phyloP scores from a whole-genome alignment of 495 filamentous ascomycete species.

The Lichina pygmaea region DNA sequence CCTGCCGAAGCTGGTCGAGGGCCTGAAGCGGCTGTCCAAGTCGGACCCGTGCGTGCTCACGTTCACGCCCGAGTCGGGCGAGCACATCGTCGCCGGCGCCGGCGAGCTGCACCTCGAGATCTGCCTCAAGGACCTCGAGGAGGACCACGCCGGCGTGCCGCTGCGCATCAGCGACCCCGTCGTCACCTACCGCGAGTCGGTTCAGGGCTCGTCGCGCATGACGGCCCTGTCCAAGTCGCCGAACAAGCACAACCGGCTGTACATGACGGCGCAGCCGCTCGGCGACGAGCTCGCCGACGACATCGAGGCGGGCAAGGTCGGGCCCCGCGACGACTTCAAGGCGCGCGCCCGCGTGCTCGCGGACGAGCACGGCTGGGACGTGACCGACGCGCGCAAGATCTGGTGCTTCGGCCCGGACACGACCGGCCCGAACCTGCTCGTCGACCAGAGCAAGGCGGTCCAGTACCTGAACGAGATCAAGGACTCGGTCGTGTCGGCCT shows the following conservation, averaged over 20 bases:
- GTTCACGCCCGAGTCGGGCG: conserved; percentile 66
- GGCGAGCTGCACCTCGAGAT: conserved; percentile 99
- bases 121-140: conserved; percentile 99
- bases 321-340: conserved; percentile 97
- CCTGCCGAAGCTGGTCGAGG: conserved; percentile 98
- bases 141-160: conserved; percentile 96
- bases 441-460: conserved; percentile 99
- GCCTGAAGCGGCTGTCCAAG: conserved; percentile 99
- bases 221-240: conserved; percentile 97
- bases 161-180: conserved; percentile 92
- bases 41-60: conserved; percentile 96
- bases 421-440: conserved; percentile 87
- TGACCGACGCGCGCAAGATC: conserved; percentile 99
- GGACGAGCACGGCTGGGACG: conserved; percentile 97
- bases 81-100: conserved; percentile 97
- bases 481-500: conserved; percentile 97
- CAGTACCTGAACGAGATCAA: conserved; percentile 99
- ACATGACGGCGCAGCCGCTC: conserved; percentile 72
- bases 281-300: conserved; percentile 70
- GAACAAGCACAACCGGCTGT: conserved; percentile 99
- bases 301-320: conserved; percentile 82
- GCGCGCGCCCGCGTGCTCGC: conserved; percentile 85
- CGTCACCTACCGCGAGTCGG: conserved; percentile 93
- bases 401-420: conserved; percentile 99
- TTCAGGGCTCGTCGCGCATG: conserved; percentile 55